phyloP scores from a whole-genome alignment of 345 rosid genomes.

The Diplotaxis tenuifolia region DNA sequence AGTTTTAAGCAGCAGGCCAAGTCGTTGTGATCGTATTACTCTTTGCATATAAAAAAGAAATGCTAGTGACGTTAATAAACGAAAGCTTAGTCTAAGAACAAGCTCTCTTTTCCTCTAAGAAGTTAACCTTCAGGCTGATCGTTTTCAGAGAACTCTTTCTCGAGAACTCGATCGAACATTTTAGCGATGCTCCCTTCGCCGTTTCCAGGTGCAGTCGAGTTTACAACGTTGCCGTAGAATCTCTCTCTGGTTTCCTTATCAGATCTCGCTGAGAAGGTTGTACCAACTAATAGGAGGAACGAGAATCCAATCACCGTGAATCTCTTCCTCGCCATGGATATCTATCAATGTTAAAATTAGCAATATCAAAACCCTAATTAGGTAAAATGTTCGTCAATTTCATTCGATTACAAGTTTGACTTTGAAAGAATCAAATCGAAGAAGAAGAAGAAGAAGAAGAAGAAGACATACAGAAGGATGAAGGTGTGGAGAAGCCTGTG shows the following conservation, averaged over 20 bases:
- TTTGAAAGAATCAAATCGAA: background rate
- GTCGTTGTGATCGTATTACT: too few species aligned
- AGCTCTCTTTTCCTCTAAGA: background rate
- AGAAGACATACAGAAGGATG: slow-evolving; percentile 58
- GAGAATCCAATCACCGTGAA: slow-evolving; percentile 40
- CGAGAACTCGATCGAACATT: slow-evolving; percentile 92
- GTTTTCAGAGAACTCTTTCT: slow-evolving; percentile 90
- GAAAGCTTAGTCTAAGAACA: too few species aligned
- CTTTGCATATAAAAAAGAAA: too few species aligned
- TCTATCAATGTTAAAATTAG: background rate
- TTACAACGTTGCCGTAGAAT: slow-evolving; percentile 83
- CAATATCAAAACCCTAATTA: background rate
- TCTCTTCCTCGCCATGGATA: slow-evolving; percentile 43
- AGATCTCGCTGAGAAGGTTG: slow-evolving; percentile 57
- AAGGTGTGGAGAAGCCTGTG: slow-evolving; percentile 70
- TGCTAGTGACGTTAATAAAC: too few species aligned
- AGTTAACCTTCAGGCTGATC: slow-evolving; percentile 83
- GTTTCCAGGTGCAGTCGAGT: slow-evolving; percentile 59
- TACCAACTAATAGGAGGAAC: slow-evolving; percentile 32
- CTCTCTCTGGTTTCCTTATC: slow-evolving; percentile 81
- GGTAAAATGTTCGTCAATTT: background rate
- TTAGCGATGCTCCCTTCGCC: slow-evolving; percentile 82
- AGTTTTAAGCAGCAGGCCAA: too few species aligned
- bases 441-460: background rate
- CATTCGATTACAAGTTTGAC: background rate